A percentile compares a stretch with the other conserved stretches of the same genome.
Evolutionary conservation across 1,139 yeast species (phyloP).

Genomic region (Pneumocystis murina): DNA sequence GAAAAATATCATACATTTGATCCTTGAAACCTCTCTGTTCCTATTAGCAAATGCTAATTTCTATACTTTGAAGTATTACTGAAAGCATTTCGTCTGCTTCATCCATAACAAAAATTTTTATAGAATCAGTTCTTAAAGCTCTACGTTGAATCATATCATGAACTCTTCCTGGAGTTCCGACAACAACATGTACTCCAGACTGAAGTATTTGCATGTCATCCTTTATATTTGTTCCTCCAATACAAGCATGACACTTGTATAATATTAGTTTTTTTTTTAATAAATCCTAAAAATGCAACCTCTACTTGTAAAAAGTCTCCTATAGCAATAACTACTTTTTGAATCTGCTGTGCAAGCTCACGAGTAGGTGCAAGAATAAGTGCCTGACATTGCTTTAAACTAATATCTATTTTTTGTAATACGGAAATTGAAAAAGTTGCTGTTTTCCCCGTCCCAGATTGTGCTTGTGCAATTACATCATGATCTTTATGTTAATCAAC

Average conservation of each 20-base stretch:
- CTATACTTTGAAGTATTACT: constrained; percentile 24
- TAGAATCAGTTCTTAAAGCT: constrained; percentile 70
- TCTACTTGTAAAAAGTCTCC: constrained; percentile 88
- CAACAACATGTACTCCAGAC: constrained; percentile 89
- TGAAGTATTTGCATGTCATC: constrained; percentile 88
- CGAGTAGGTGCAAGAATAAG: constrained; percentile 96
- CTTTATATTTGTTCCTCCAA: constrained; percentile 90
- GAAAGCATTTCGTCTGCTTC: constrained; percentile 99
- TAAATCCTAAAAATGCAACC: not conserved
- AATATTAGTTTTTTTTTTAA: not conserved
- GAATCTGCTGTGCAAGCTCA: constrained; percentile 96
- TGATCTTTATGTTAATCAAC: not conserved
- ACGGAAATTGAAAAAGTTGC: constrained; percentile 97
- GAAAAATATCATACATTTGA: constrained; percentile 93
- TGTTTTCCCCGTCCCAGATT: constrained; percentile 99
- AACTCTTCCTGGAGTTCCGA: constrained; percentile 99
- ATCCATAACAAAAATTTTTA: constrained; percentile 95
- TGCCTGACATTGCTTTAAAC: constrained; percentile 46
- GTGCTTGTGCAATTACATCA: constrained; percentile 97
- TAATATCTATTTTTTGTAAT: constrained; percentile 34
- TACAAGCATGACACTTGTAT: constrained; percentile 72
- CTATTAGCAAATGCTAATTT: not conserved
- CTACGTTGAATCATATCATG: constrained; percentile 94
- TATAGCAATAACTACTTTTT: constrained; percentile 84
- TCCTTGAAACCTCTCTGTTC: constrained; percentile 65